Base-by-base conservation (phyloP, 2,329 filamentous ascomycete genomes). In the Penicillium sumatraense region DNA sequence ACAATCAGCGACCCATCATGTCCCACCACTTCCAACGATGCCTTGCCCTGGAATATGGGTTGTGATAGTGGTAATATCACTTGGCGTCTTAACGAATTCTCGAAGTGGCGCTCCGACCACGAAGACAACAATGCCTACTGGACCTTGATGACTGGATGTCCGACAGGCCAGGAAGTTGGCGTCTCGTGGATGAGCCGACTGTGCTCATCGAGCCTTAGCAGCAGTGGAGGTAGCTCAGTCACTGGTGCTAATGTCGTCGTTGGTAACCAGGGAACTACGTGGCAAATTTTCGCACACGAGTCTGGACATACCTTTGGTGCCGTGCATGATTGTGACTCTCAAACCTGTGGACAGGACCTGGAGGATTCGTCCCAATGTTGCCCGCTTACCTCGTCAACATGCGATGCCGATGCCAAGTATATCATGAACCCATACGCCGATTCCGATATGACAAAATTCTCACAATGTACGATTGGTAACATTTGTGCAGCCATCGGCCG, bases 381-480 rank as follows among this genome's bases (percentile, higher is more conserved):
- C 66, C 95, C 93, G 0, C 79, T 96, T 7, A 89, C 81, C 63
- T 68, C 78, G 8, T 72, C 58, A 38, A 81, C 78, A 0, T 99
- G 95, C 72, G 81, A 96, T 72, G 95, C 95, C 20, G 78, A 81
- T 38, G 88, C 85, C n/a, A 75, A 82, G 56, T 99, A 86, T 76
- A 92, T 99, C 74, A 99, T 99, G 95, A 98, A 98, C 71, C 95
- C 95, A 0, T 95, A 90, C 10, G 95, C 93, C 1, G 84, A 83
- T 11, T 72, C 80, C 8, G 84, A 85, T 53, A 91, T 97, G 70
- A 88, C 83, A 1, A 78, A 83, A 38, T 99, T 99, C 76, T 97
- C 92, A 1, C 83, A 88, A 2, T 99, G 95, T 78, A 89, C 87
- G 21, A 83, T 99, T 62, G 95, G 95, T 60, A 98, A 98, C 69